Conservation (phyloP, 78 protist species). For the Dictyostelium brefeldianum region DNA sequence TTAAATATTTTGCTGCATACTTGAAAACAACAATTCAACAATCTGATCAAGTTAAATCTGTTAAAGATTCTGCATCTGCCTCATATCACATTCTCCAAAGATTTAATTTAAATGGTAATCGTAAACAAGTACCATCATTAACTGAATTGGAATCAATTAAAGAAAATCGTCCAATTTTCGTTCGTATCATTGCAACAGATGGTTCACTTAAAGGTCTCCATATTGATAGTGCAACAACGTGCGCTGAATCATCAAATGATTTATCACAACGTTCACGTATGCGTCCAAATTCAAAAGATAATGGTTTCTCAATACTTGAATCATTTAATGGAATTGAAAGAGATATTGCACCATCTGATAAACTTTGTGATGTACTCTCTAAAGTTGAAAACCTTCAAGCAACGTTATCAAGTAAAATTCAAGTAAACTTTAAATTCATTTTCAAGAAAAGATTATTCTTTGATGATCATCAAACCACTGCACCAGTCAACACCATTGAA, state of each 20-base stretch:
- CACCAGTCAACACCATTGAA: neutral
- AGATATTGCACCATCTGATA: slow-evolving; percentile 49
- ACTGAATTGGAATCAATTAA: slow-evolving; percentile 69
- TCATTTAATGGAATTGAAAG: slow-evolving; percentile 72
- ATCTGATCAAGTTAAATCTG: slow-evolving; percentile 24
- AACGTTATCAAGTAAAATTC: slow-evolving; percentile 25
- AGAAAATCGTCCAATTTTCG: slow-evolving; percentile 69
- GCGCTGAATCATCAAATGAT: slow-evolving; percentile 44
- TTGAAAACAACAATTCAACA: slow-evolving; percentile 37
- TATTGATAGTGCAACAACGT: slow-evolving; percentile 78
- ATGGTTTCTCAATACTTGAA: slow-evolving; percentile 73
- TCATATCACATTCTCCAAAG: slow-evolving; percentile 48
- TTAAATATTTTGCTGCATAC: slow-evolving; percentile 51
- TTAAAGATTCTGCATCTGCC: slow-evolving; percentile 55
- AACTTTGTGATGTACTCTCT: slow-evolving; percentile 44
- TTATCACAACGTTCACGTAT: slow-evolving; percentile 43
- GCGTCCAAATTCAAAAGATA: slow-evolving; percentile 7
- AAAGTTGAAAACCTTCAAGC: slow-evolving; percentile 74
- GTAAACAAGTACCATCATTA: slow-evolving; percentile 69
- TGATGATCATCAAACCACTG: neutral
- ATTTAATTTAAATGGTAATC: slow-evolving; percentile 20
- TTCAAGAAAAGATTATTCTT: slow-evolving; percentile 72
- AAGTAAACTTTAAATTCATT: slow-evolving; percentile 49
- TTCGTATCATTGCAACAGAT: slow-evolving; percentile 52
- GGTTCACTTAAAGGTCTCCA: slow-evolving; percentile 50